A percentile compares a stretch with the other conserved stretches of the same genome.
Evolutionary conservation across 495 filamentous ascomycete species (phyloP).

Genomic region (Podospora tetraspora): DNA sequence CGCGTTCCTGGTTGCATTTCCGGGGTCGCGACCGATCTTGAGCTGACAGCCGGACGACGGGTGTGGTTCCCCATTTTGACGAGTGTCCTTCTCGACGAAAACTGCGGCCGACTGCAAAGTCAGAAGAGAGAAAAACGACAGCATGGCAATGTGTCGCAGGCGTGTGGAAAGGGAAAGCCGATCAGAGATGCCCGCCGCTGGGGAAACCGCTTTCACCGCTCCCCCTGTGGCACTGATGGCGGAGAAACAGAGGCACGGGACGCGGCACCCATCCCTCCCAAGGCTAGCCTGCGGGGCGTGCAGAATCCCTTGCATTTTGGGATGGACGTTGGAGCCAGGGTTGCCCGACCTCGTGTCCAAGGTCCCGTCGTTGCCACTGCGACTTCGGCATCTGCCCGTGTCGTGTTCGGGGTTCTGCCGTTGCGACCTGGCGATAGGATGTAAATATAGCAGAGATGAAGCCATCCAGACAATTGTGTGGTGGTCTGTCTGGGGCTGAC

Average conservation of each 20-base stretch:
- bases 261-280: conserved; percentile 5
- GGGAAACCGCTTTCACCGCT: background rate
- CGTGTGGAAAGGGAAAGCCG: background rate
- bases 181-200: background rate
- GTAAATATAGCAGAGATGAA: background rate
- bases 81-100: background rate
- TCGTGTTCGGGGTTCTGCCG: background rate
- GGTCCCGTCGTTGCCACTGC: background rate
- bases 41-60: background rate
- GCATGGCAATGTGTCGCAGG: background rate
- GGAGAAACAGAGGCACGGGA: background rate
- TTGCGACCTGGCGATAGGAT: background rate
- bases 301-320: conserved; percentile 7
- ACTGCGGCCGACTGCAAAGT: background rate
- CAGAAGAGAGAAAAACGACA: background rate
- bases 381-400: conserved; percentile 1
- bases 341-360: background rate
- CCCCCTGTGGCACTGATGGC: background rate
- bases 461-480: background rate
- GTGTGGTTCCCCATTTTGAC: no score
- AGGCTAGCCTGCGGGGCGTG: background rate
- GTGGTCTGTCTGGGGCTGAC: background rate
- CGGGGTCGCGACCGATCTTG: background rate
- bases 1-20: conserved; percentile 8
- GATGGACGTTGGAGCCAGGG: background rate